Evolutionary conservation across 106 monocot species (phyloP), one percentile per base, ranked within the genome.

Genomic region (Narthecium ossifragum): DNA sequence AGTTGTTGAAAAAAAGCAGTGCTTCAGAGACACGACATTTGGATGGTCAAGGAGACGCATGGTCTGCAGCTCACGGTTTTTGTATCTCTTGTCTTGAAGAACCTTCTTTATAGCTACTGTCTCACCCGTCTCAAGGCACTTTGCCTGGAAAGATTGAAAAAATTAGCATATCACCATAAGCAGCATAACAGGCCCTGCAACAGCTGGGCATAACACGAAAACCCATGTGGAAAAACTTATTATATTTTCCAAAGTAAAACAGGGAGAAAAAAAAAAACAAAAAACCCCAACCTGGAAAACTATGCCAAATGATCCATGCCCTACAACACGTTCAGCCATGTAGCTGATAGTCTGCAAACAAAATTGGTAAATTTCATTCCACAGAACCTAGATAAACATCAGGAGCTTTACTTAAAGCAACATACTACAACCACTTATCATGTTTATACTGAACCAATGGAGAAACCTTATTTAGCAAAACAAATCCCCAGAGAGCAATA

Each of bases 1-100:
- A 1, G 80, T 81, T 1, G 80, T 81, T 53, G 80, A 81, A 60
- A 81, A 81, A 57, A 81, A 81, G 8, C 80, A 81, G 45, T 81
- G 80, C 43, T 75, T 81, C 46, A 81, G 34, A 54, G 71, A 61
- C 25, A 81, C 75, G 8, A 81, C 68, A 72, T 81, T 75, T 67
- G 80, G 80, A 55, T 81, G 80, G 51, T 81, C 80, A 63, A 75
- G 57, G 39, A 71, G 61, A 13, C 62, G 61, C 70, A 71, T 71
- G 1, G 70, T 71, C 25, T 71, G 70, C 62, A 71, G 31, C 34
- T 71, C 70, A 0, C 70, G 61, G 37, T 71, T 71, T 32, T 71
- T 71, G 54, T 71, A 71, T 63, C 70, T 62, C 46, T 71, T 71
- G 37, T 71, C 70, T 41, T 71, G 70, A 53, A 71, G 70, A 15